A percentile compares a stretch with the other conserved stretches of the same genome.
Conservation (phyloP, 352 stramenopile species). For the Phytopythium sindhum region DNA sequence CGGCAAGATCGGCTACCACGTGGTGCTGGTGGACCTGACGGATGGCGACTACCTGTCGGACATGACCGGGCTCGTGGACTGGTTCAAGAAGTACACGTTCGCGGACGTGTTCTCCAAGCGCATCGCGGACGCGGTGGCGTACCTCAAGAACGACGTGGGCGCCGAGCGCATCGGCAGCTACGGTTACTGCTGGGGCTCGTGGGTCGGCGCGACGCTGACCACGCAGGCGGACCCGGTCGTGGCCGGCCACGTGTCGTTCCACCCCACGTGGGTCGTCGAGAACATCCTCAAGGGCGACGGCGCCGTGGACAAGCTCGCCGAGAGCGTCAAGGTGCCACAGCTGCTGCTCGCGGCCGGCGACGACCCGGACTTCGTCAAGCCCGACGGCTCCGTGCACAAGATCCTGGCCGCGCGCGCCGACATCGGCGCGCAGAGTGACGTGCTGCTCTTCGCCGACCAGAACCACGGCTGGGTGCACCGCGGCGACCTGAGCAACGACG, state of each 20-base stretch:
- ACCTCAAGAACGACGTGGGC: constrained; percentile 59
- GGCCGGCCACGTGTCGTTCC: constrained; percentile 73
- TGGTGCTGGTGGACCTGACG: constrained; percentile 65
- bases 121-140: constrained; percentile 71
- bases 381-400: constrained; percentile 66
- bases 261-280: constrained; percentile 75
- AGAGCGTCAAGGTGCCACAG: constrained; percentile 71
- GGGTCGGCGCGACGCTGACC: constrained; percentile 58
- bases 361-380: constrained; percentile 66
- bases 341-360: constrained; percentile 65
- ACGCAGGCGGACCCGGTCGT: constrained; percentile 42
- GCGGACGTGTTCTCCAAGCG: constrained; percentile 37
- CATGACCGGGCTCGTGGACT: constrained; percentile 36
- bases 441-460: constrained; percentile 65
- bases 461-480: constrained; percentile 85
- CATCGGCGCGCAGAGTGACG: constrained; percentile 49
- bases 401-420: constrained; percentile 55
- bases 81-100: constrained; percentile 72
- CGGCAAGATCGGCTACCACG: constrained; percentile 71
- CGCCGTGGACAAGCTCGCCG: constrained; percentile 64
- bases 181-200: constrained; percentile 84
- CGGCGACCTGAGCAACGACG: constrained; percentile 65
- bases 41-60: constrained; percentile 64
- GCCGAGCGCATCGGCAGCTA: constrained; percentile 68
- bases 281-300: constrained; percentile 72